phyloP scores from a whole-genome alignment of 2,329 filamentous ascomycete species.

The Cercospora zeae-maydis region DNA sequence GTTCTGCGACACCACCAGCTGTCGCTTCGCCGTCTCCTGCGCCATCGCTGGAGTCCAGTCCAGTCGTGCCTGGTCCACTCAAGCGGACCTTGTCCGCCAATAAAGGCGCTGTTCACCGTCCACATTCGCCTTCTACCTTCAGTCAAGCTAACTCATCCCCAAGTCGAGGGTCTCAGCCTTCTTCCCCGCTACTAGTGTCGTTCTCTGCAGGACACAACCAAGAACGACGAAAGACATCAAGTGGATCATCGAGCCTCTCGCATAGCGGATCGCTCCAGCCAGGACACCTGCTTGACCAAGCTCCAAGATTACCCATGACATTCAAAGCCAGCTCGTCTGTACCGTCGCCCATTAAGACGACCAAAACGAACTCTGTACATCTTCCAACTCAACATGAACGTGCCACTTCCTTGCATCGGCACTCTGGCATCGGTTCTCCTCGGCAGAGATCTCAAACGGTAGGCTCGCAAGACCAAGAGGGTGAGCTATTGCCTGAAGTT shows the following conservation, averaged over 20 bases:
- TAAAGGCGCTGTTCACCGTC: conserved; percentile 66
- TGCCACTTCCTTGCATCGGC: conserved; percentile 31
- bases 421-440: conserved; percentile 47
- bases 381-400: conserved; percentile 48
- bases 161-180: conserved; percentile 76
- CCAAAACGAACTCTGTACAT: conserved; percentile 47
- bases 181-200: conserved; percentile 89
- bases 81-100: conserved; percentile 80
- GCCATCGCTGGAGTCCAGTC: conserved; percentile 77
- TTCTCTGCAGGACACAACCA: conserved; percentile 82
- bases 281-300: conserved; percentile 64
- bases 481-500: conserved; percentile 65
- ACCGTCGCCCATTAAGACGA: conserved; percentile 53
- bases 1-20: conserved; percentile 36
- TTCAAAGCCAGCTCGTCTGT: conserved; percentile 51
- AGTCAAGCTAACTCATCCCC: conserved; percentile 83
- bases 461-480: conserved; percentile 74
- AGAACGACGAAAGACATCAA: conserved; percentile 88
- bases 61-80: conserved; percentile 72
- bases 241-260: conserved; percentile 77
- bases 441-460: conserved; percentile 84
- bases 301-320: conserved; percentile 56
- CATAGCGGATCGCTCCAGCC: conserved; percentile 72
- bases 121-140: conserved; percentile 78
- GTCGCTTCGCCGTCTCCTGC: conserved; percentile 57